A percentile compares a stretch with the other conserved stretches of the same genome.
Conservation (phyloP, 768 basidiomycete species). For the Cystofilobasidium macerans region DNA sequence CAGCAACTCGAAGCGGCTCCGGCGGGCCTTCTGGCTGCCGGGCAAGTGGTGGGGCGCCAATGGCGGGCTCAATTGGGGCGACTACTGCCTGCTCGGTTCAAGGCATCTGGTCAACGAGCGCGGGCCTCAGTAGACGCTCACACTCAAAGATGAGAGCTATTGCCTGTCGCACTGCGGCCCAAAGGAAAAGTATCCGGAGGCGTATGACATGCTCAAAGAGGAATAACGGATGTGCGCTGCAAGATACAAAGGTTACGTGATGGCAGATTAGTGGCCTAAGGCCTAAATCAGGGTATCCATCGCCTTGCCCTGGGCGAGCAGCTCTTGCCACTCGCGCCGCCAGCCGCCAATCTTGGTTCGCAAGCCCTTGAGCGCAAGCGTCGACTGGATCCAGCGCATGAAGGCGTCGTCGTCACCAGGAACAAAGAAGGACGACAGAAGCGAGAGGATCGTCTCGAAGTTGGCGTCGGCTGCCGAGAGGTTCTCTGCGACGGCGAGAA, state of each 20-base stretch:
- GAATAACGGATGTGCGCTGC: too few species aligned
- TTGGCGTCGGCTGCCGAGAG: conserved; percentile 63
- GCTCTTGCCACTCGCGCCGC: conserved; percentile 64
- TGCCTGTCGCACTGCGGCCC: too few species aligned
- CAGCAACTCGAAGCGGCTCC: conserved; percentile 56
- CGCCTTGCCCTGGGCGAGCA: conserved; percentile 38
- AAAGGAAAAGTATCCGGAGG: too few species aligned
- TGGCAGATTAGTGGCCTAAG: not conserved
- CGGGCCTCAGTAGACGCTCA: not conserved
- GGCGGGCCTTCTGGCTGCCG: conserved; percentile 72
- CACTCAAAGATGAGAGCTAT: too few species aligned
- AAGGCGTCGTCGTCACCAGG: conserved; percentile 78
- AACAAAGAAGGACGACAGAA: conserved; percentile 88
- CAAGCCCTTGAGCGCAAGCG: conserved; percentile 54
- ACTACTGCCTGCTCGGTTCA: conserved; percentile 73
- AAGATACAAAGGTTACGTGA: not conserved
- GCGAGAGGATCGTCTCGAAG: conserved; percentile 84
- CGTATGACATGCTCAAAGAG: too few species aligned
- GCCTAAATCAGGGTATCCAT: conserved; percentile 15
- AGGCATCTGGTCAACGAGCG: conserved; percentile 10
- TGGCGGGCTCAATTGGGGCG: conserved; percentile 62
- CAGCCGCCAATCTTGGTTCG: conserved; percentile 59
- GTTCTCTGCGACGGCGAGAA: conserved; percentile 50
- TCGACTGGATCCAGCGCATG: conserved; percentile 64
- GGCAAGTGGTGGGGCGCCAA: conserved; percentile 51